Evolutionary conservation across 257 asterid species (phyloP), one percentile per base, ranked within the genome.

Genomic region (Anisodus acutangulus): DNA sequence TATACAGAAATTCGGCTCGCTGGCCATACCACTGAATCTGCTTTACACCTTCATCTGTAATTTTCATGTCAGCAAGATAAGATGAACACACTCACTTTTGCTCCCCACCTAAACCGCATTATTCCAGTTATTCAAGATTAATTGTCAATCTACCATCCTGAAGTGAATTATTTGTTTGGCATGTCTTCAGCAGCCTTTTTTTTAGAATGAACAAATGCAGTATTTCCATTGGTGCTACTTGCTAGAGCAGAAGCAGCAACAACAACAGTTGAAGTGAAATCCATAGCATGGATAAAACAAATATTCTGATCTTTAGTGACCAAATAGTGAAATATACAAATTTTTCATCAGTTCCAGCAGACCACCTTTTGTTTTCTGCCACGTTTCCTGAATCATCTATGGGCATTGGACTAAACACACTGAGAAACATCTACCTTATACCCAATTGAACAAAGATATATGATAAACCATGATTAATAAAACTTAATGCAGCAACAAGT

Each of bases 401-500:
- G 37, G 13, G 6, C 51, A 10, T 45, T 72, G 59, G 31, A 45
- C 31, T 11, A n/a, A 72, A 45, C n/a, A 9, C 59, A 45, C 41
- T n/a, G 10, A 72, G n/a, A 6, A 72, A 45, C 39, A 45, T 72
- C 58, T 45, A 72, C n/a, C 10, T n/a, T n/a, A 47, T 47, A 72
- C 39, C 45, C 45, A 39, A 72, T n/a, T 45, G 58, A 83, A 74
- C 68, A 80, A 60, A 76, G 39, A 84, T 10, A 51, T 54, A 49
- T 70, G 47, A 10, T 15, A 74, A 69, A 66, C 63, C 66, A 59
- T 45, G 76, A 43, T 60, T 31, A 31, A 64, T 74, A 62, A 53
- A 45, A 5, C 37, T 45, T 54, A 5, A n/a, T 10, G 53, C 16
- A 62, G 26, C 22, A 62, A 60, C 55, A 55, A 5, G 41, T 26